These are phyloP conservation scores for Wallacemonas rigidus DNA, from an alignment of 208 protist species.

Conservation along the genomic window DNA sequence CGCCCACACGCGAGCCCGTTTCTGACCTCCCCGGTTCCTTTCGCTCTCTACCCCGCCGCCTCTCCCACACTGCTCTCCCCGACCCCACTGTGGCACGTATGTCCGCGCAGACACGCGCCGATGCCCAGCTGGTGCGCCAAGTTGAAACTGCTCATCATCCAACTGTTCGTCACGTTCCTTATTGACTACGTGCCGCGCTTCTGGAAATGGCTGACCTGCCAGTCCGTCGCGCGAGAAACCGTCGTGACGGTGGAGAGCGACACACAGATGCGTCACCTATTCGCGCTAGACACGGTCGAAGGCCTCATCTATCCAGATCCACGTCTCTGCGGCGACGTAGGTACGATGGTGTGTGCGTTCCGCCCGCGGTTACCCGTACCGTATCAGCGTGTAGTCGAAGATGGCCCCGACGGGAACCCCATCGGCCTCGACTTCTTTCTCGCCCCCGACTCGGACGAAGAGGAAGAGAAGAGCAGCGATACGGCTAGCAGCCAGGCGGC, in stretches of 20 bases:
- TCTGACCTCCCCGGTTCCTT: no score
- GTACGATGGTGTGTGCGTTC: slow-evolving; percentile 67
- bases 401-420: slow-evolving; percentile 60
- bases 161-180: neutral
- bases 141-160: slow-evolving; percentile 5
- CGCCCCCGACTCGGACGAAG: neutral
- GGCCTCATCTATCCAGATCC: slow-evolving; percentile 42
- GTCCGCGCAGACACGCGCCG: neutral
- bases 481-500: no score
- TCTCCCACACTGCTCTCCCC: no score
- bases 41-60: no score
- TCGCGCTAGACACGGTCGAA: slow-evolving; percentile 33
- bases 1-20: no score
- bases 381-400: slow-evolving; percentile 45
- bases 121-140: slow-evolving; percentile 9
- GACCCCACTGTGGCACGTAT: neutral
- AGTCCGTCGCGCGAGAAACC: neutral
- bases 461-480: neutral
- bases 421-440: slow-evolving; percentile 72
- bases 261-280: slow-evolving; percentile 11
- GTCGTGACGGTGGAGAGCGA: neutral
- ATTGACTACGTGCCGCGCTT: slow-evolving; percentile 2
- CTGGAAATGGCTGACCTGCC: slow-evolving; percentile 9
- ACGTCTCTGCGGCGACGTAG: slow-evolving; percentile 53
- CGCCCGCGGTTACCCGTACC: slow-evolving; percentile 37